These are phyloP conservation scores for Nadsonia fulvescens DNA, from an alignment of 805 yeast genomes.

Conservation along the genomic window DNA sequence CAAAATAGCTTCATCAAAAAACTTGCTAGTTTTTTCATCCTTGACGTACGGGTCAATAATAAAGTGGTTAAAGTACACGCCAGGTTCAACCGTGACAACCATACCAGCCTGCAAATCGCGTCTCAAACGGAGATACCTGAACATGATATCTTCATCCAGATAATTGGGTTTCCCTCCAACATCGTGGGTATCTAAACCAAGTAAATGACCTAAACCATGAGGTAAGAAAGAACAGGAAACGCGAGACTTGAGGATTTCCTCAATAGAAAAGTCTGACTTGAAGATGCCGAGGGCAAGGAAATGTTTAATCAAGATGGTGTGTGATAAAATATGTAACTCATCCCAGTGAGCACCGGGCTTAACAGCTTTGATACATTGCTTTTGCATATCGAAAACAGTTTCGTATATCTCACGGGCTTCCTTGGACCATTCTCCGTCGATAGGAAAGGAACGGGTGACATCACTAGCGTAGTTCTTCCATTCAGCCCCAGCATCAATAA, in stretches of 20 bases:
- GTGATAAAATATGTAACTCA: conserved; percentile 63
- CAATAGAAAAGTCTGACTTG: conserved; percentile 30
- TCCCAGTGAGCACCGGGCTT: conserved; percentile 82
- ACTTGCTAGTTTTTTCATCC: conserved; percentile 28
- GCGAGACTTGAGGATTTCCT: conserved; percentile 53
- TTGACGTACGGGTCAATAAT: conserved; percentile 45
- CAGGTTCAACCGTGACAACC: conserved; percentile 93
- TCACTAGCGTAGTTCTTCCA: conserved; percentile 88
- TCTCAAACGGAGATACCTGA: conserved; percentile 64
- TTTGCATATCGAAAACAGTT: conserved; percentile 70
- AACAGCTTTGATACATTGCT: conserved; percentile 46
- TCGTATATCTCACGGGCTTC: conserved; percentile 75
- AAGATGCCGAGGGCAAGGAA: conserved; percentile 65
- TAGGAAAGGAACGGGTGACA: conserved; percentile 90
- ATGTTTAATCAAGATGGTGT: conserved; percentile 51
- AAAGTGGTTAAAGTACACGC: conserved; percentile 76
- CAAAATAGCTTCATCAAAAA: conserved; percentile 45
- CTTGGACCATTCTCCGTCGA: conserved; percentile 71
- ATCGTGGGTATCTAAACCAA: conserved; percentile 94
- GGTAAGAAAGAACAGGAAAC: conserved; percentile 75
- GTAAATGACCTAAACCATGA: conserved; percentile 85
- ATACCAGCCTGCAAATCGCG: conserved; percentile 53
- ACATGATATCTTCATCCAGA: conserved; percentile 61
- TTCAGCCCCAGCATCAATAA: conserved; percentile 95
- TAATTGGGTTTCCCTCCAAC: conserved; percentile 82